Evolutionary conservation across 306 rosid species (phyloP).

Genomic region (Comarum palustre): DNA sequence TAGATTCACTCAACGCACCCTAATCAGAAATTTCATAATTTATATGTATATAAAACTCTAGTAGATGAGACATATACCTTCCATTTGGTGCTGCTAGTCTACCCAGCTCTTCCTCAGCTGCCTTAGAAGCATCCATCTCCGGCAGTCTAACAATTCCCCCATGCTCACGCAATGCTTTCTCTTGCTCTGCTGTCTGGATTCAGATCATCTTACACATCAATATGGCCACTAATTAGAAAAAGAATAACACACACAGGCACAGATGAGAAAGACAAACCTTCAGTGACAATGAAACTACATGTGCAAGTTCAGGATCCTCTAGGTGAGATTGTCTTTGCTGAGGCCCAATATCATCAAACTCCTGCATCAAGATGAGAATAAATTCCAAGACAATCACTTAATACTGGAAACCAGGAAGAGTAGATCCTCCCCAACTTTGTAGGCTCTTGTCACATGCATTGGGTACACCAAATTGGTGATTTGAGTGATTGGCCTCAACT

Average conservation of each 20-base stretch:
- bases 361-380: conserved; percentile 44
- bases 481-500: conserved; percentile 46
- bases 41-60: neutral
- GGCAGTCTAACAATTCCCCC: conserved; percentile 39
- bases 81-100: conserved; percentile 47
- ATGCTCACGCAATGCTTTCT: conserved; percentile 46
- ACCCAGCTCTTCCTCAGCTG: conserved; percentile 52
- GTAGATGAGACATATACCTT: conserved; percentile 45
- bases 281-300: conserved; percentile 75
- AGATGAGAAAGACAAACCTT: conserved; percentile 41
- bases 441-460: conserved; percentile 42
- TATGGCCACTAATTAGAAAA: conserved; percentile 4
- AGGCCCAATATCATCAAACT: conserved; percentile 43
- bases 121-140: conserved; percentile 38
- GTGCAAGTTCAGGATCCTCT: conserved; percentile 80
- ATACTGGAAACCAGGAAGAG: conserved; percentile 17
- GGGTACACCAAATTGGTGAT: conserved; percentile 39
- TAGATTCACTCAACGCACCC: conserved; percentile 34
- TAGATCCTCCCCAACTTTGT: conserved; percentile 26
- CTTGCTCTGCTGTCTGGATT: conserved; percentile 75
- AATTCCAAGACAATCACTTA: conserved; percentile 29
- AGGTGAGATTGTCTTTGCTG: conserved; percentile 44
- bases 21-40: conserved; percentile 28
- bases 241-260: conserved; percentile 3
- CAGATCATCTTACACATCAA: conserved; percentile 31